These are phyloP conservation scores for Suhomyces panamericanus DNA, from an alignment of 1,139 yeast genomes.

Conservation along the genomic window DNA sequence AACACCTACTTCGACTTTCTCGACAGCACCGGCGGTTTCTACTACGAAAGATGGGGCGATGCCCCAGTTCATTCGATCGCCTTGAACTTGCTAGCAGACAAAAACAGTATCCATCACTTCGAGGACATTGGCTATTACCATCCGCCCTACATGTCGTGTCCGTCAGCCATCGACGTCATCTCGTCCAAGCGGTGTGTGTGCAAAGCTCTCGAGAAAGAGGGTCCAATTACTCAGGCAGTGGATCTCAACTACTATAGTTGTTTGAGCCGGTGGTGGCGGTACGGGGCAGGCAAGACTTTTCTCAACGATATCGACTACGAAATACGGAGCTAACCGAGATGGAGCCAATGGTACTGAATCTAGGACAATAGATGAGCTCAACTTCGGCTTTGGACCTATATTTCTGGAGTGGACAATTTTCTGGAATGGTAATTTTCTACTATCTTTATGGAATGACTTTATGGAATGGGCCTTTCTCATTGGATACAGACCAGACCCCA, in stretches of 20 bases:
- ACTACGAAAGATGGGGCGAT: slow-evolving; percentile 96
- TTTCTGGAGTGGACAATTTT: no score
- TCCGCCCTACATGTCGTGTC: slow-evolving; percentile 81
- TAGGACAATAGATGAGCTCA: no score
- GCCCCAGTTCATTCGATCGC: slow-evolving; percentile 95
- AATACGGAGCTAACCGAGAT: neutral
- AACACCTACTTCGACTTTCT: slow-evolving; percentile 66
- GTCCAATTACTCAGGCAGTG: slow-evolving; percentile 40
- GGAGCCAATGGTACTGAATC: neutral
- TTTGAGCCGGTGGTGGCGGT: slow-evolving; percentile 82
- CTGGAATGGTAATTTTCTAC: no score
- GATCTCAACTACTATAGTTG: slow-evolving; percentile 72
- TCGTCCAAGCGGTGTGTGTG: slow-evolving; percentile 74
- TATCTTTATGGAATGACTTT: no score
- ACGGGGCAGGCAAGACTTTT: slow-evolving; percentile 58
- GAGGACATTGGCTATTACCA: slow-evolving; percentile 90
- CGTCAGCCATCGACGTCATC: slow-evolving; percentile 51
- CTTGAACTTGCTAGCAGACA: slow-evolving; percentile 64
- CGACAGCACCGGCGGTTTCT: slow-evolving; percentile 78
- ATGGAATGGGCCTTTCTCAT: no score
- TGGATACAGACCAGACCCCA: no score
- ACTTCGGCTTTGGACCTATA: no score
- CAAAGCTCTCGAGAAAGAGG: slow-evolving; percentile 38
- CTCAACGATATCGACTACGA: slow-evolving; percentile 35
- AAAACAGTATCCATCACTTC: slow-evolving; percentile 75